Base-by-base conservation (phyloP, 768 basidiomycete species). In the Tricholoma matsutake region DNA sequence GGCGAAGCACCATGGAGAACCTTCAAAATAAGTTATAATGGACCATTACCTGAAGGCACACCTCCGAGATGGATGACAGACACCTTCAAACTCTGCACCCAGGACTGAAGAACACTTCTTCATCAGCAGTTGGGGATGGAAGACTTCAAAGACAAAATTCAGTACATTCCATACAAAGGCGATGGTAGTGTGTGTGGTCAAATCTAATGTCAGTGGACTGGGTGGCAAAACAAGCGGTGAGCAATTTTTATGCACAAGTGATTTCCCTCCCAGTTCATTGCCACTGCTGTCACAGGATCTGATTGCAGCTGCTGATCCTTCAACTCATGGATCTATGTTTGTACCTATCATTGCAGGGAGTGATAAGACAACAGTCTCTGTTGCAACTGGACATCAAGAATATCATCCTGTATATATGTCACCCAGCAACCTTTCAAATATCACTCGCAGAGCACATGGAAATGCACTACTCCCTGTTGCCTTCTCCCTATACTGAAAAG, bases 331-430 rank as follows among this genome's bases (percentile, higher is more conserved):
- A 6, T 61, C 71, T 1, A 71, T 75, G 64, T 62, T 75, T 25
- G 63, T 73, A 3, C 68, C 72, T 0, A 61, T 78, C 20, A 59
- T 79, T 16, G 60, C 63, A 1, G 77, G 78, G 1, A 77, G 74
- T 56, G 75, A 81, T 58, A 80, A 80, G 59, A 80, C 78, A 0
- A 79, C 76, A 0, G 76, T 79, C 0, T 80, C 75, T 0, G 74
- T 76, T 14, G 73, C 71, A 0, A 79, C 78, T 0, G 75, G 77
- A 1, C 73, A 79, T 43, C 68, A 76, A 32, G 74, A 78, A 34
- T 78, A 73, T 47, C 71, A 79, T 57, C 77, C 74, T 1, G 59
- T 76, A 0, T 79, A 78, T 58, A 32, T 64, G 0, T 75, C 73
- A 4, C 45, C 64, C 0, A 73, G 77, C 0, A 70, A 63, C 28